These are phyloP conservation scores for Colletotrichum camelliae DNA, from an alignment of 2,329 filamentous ascomycete genomes.

Conservation along the genomic window DNA sequence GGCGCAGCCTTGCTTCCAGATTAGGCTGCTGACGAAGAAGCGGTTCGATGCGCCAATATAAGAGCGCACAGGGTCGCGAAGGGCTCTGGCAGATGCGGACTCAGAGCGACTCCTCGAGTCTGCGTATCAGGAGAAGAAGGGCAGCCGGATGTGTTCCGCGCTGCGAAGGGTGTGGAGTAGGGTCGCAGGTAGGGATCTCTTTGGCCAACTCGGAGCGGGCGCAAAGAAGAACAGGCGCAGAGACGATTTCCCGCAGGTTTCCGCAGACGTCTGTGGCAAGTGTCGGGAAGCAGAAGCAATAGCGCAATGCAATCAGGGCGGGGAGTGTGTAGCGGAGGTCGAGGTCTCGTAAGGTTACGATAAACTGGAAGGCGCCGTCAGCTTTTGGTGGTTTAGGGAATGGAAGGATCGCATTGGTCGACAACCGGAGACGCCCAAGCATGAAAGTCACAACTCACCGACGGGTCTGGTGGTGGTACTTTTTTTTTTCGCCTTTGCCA, in stretches of 20 bases:
- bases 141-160: neutral
- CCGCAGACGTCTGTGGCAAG: neutral
- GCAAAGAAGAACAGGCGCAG: neutral
- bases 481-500: neutral
- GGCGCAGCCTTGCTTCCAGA: neutral
- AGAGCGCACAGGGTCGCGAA: neutral
- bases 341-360: constrained; percentile 4
- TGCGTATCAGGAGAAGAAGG: neutral
- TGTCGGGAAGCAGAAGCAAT: neutral
- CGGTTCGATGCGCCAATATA: neutral
- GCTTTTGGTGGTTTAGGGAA: constrained; percentile 1
- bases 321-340: neutral
- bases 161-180: constrained; percentile 2
- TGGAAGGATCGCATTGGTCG: constrained; percentile 5
- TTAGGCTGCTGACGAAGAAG: neutral
- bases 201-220: neutral
- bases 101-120: neutral
- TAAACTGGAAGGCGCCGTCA: constrained; percentile 7
- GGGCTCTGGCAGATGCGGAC: neutral
- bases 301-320: constrained; percentile 1
- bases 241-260: neutral
- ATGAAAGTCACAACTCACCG: constrained; percentile 16
- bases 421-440: neutral
- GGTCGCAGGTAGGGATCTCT: neutral
- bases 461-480: neutral